Percentiles rank a stretch among this genome's conserved stretches.
phyloP scores from a whole-genome alignment of 805 yeast genomes.

The Cyberlindnera samutprakarnensis region DNA sequence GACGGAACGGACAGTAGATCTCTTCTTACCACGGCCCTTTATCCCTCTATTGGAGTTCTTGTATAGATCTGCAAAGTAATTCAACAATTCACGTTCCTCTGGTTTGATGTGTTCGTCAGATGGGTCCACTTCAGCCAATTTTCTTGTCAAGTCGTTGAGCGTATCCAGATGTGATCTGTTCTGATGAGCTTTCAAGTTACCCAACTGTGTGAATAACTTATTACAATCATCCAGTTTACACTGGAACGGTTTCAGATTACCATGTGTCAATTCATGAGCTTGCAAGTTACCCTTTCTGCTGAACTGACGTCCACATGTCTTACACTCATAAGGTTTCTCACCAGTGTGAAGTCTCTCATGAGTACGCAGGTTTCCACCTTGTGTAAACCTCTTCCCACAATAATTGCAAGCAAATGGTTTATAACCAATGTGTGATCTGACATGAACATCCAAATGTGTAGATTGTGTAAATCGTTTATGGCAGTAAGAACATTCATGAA shows the following conservation, averaged over 20 bases:
- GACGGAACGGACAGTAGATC: neutral
- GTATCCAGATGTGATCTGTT: conserved; percentile 79
- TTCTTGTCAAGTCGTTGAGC: conserved; percentile 56
- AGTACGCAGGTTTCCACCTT: conserved; percentile 84
- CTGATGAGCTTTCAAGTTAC: conserved; percentile 91
- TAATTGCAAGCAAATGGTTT: conserved; percentile 76
- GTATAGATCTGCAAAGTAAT: conserved; percentile 75
- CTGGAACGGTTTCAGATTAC: conserved; percentile 65
- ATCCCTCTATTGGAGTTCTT: conserved; percentile 89
- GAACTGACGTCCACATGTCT: conserved; percentile 65
- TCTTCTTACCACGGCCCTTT: conserved; percentile 75
- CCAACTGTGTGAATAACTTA: conserved; percentile 84
- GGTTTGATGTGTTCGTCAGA: conserved; percentile 42
- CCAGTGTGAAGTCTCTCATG: conserved; percentile 86
- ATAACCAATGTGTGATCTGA: conserved; percentile 78
- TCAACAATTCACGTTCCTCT: conserved; percentile 60
- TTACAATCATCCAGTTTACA: conserved; percentile 79
- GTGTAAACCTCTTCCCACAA: conserved; percentile 80
- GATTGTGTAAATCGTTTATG: conserved; percentile 75
- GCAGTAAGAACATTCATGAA: conserved; percentile 71
- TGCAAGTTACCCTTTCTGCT: conserved; percentile 89
- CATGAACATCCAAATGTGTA: conserved; percentile 88
- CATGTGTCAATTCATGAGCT: conserved; percentile 80
- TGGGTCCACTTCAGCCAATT: conserved; percentile 55
- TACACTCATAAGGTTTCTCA: conserved; percentile 83